phyloP scores from a whole-genome alignment of 371 early-diverging fungal genomes.

The Fennellomyces sp. region DNA sequence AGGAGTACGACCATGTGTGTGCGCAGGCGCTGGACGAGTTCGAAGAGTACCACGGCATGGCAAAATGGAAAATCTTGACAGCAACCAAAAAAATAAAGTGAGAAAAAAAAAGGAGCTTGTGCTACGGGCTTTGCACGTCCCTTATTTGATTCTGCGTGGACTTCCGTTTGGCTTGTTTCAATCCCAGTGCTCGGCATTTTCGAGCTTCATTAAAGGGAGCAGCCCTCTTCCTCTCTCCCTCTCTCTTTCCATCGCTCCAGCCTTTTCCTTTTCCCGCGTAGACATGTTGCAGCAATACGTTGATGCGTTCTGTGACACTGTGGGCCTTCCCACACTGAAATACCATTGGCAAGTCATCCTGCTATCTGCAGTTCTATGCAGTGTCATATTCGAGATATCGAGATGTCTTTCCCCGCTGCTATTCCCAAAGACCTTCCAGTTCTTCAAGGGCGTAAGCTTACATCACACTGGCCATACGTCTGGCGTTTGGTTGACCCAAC shows the following conservation, averaged over 20 bases:
- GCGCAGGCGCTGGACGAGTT: constrained; percentile 30
- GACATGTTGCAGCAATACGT: neutral
- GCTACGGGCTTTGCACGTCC: neutral
- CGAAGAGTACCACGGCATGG: constrained; percentile 27
- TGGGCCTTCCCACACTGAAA: constrained; percentile 34
- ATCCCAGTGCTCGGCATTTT: neutral
- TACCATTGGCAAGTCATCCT: constrained; percentile 48
- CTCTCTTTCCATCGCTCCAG: neutral
- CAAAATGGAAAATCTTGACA: constrained; percentile 29
- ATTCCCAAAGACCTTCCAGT: constrained; percentile 66
- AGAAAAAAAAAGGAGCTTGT: neutral
- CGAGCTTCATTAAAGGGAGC: neutral
- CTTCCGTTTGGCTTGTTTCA: neutral
- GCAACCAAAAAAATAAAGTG: constrained; percentile 18
- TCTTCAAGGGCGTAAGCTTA: constrained; percentile 53
- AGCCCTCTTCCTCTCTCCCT: neutral
- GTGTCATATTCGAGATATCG: constrained; percentile 59
- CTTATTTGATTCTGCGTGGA: neutral
- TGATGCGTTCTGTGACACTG: constrained; percentile 27
- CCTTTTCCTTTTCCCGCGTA: neutral
- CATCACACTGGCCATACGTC: neutral
- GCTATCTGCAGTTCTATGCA: constrained; percentile 46
- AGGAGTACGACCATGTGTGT: constrained; percentile 28
- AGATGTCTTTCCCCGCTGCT: constrained; percentile 55
- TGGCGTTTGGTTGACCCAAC: neutral